Evolutionary conservation across 2,329 filamentous ascomycete species (phyloP).

Genomic region (Gliomastix tumulicola): DNA sequence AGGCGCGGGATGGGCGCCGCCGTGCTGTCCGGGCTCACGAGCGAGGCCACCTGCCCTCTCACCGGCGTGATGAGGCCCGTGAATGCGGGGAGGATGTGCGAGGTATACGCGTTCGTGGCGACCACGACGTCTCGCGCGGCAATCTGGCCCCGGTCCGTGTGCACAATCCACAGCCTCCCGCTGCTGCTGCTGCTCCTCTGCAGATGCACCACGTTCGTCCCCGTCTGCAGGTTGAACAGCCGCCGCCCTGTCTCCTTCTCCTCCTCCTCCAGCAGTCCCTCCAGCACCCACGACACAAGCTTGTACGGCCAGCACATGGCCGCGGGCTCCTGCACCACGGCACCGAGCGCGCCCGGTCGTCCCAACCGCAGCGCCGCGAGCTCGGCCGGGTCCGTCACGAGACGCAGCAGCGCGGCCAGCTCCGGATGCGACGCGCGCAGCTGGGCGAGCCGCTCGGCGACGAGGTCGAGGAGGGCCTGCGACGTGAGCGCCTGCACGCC

Average conservation of each 20-base stretch:
- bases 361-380: conserved; percentile 39
- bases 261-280: conserved; percentile 37
- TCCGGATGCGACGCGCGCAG: conserved; percentile 48
- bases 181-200: conserved; percentile 21
- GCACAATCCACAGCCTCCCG: conserved; percentile 63
- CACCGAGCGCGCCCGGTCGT: conserved; percentile 44
- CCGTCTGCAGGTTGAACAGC: conserved; percentile 67
- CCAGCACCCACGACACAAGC: conserved; percentile 65
- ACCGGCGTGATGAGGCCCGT: conserved; percentile 69
- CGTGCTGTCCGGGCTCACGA: conserved; percentile 44
- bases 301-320: conserved; percentile 80
- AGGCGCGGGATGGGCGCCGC: conserved; percentile 27
- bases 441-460: conserved; percentile 38
- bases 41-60: conserved; percentile 64
- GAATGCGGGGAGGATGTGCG: conserved; percentile 63
- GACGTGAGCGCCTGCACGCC: conserved; percentile 61
- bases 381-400: conserved; percentile 28
- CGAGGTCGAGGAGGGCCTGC: conserved; percentile 43
- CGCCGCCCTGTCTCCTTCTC: conserved; percentile 5
- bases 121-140: conserved; percentile 59
- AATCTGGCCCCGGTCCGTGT: conserved; percentile 63
- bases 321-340: conserved; percentile 56
- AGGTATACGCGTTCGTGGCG: conserved; percentile 80
- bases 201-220: conserved; percentile 54
- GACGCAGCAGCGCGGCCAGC: conserved; percentile 39